These are phyloP conservation scores for Fusarium robinianum DNA, from an alignment of 2,329 filamentous ascomycete species.

Conservation along the genomic window DNA sequence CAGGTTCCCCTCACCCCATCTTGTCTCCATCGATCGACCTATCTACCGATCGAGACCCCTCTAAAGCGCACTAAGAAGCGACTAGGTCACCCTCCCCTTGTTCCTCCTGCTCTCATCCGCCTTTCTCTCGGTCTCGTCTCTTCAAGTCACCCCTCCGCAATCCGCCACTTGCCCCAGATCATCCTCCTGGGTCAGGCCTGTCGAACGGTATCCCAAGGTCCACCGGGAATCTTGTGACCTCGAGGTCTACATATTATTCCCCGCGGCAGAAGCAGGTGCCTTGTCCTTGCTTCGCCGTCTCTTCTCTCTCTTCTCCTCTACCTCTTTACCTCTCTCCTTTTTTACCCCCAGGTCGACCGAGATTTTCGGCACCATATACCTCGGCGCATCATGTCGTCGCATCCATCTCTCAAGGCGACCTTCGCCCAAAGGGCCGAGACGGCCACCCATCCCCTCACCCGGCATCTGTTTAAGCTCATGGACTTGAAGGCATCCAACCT, in stretches of 20 bases:
- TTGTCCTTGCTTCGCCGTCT: constrained; percentile 3
- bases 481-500: constrained; percentile 68
- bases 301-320: neutral
- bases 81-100: constrained; percentile 25
- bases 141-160: constrained; percentile 28
- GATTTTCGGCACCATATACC: constrained; percentile 1
- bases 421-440: constrained; percentile 57
- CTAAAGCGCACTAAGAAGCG: constrained; percentile 12
- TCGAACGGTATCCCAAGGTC: constrained; percentile 4
- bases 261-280: constrained; percentile 3
- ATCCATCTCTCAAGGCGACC: constrained; percentile 56
- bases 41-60: constrained; percentile 13
- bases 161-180: constrained; percentile 28
- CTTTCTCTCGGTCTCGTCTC: constrained; percentile 11
- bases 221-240: constrained; percentile 8
- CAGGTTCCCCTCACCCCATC: neutral
- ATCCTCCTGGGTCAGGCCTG: constrained; percentile 9
- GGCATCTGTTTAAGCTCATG: constrained; percentile 68
- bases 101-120: constrained; percentile 25
- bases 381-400: constrained; percentile 41
- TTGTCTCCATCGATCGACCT: constrained; percentile 1
- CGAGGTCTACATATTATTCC: constrained; percentile 10
- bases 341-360: constrained; percentile 2
- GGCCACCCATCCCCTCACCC: constrained; percentile 60
- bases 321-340: neutral